Conservation (phyloP, 495 filamentous ascomycete genomes). For the Astrothelium subdiscretum region DNA sequence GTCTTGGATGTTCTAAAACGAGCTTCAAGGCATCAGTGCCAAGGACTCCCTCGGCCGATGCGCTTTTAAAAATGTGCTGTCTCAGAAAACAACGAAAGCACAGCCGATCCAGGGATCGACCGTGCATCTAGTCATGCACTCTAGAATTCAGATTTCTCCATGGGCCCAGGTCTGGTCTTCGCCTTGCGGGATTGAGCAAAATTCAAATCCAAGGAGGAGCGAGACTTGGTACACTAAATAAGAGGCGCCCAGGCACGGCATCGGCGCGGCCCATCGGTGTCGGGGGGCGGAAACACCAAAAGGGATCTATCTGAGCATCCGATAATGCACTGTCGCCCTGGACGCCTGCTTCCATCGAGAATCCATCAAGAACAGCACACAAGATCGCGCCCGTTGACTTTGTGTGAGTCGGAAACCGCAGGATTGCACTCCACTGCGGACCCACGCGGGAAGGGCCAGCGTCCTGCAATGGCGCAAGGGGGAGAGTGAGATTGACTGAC, state of each 20-base stretch:
- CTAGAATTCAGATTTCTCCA: background rate
- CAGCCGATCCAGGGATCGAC: too few species aligned
- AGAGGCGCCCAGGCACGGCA: background rate
- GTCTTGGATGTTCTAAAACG: background rate
- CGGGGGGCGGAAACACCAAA: background rate
- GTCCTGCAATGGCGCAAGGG: background rate
- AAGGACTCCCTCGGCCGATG: too few species aligned
- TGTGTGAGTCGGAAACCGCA: too few species aligned
- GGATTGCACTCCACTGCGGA: too few species aligned
- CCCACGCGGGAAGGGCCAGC: too few species aligned
- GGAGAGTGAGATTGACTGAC: background rate
- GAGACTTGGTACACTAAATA: background rate
- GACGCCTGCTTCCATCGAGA: too few species aligned
- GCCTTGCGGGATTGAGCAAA: background rate
- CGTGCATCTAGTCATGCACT: background rate
- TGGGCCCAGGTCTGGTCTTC: too few species aligned
- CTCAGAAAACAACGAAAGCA: background rate
- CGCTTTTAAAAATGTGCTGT: too few species aligned
- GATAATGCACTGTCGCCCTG: too few species aligned
- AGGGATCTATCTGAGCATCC: background rate
- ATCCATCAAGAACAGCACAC: too few species aligned
- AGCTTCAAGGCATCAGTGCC: too few species aligned
- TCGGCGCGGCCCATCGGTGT: slow-evolving; percentile 1
- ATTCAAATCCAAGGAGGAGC: background rate
- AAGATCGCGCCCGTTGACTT: too few species aligned